phyloP scores from a whole-genome alignment of 2,329 filamentous ascomycete genomes.

The Botrytis elliptica region DNA sequence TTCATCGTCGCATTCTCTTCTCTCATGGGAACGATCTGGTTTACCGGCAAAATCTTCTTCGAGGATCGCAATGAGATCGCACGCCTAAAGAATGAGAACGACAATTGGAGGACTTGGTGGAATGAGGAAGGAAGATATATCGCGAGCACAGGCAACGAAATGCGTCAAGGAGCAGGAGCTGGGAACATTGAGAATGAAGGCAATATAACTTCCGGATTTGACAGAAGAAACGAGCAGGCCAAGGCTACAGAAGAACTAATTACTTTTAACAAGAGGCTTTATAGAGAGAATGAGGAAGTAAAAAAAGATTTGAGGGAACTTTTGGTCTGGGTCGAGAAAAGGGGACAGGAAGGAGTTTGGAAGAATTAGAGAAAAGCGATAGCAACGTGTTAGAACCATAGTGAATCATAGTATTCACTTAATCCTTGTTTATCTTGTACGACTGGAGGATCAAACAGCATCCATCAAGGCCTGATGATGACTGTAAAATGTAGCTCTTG shows the following conservation, averaged over 20 bases:
- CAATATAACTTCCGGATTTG: background rate
- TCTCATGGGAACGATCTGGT: background rate
- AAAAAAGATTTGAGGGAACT: background rate
- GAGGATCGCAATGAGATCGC: background rate
- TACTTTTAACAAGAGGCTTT: background rate
- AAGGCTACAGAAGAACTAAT: background rate
- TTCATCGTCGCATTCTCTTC: background rate
- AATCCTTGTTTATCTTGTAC: background rate
- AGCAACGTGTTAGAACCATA: background rate
- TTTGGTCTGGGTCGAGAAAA: background rate
- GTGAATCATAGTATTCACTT: background rate
- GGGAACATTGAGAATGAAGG: background rate
- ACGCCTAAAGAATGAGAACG: background rate
- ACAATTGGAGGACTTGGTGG: background rate
- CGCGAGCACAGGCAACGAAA: background rate
- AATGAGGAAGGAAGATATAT: background rate
- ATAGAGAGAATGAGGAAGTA: background rate
- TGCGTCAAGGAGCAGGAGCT: background rate
- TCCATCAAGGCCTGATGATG: background rate
- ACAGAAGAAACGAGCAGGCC: background rate
- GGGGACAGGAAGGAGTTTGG: background rate
- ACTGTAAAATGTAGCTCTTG: background rate
- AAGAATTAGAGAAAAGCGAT: background rate
- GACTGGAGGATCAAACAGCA: background rate
- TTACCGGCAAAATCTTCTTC: background rate